phyloP scores from a whole-genome alignment of 2,329 filamentous ascomycete species.

The Sporothrix inflata region DNA sequence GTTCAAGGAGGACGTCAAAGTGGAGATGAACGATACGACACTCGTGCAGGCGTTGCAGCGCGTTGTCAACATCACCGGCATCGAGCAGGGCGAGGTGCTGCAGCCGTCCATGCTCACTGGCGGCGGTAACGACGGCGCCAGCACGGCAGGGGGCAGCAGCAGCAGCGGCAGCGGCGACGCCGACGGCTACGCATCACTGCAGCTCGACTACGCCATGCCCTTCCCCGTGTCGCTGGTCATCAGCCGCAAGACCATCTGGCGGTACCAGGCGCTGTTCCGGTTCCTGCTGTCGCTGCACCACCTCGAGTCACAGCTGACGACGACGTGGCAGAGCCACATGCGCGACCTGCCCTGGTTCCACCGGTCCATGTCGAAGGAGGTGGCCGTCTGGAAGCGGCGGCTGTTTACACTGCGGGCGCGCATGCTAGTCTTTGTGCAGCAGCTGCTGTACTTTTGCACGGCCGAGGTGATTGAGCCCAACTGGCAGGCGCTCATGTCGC shows the following conservation, averaged over 20 bases:
- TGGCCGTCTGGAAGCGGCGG: slow-evolving; percentile 91
- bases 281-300: slow-evolving; percentile 89
- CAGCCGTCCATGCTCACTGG: slow-evolving; percentile 68
- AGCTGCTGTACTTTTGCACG: slow-evolving; percentile 95
- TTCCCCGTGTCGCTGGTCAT: slow-evolving; percentile 96
- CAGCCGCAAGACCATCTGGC: slow-evolving; percentile 92
- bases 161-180: slow-evolving; percentile 75
- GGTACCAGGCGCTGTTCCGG: slow-evolving; percentile 94
- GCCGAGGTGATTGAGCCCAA: slow-evolving; percentile 97
- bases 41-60: slow-evolving; percentile 93
- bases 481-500: slow-evolving; percentile 91
- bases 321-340: slow-evolving; percentile 88
- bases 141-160: slow-evolving; percentile 81
- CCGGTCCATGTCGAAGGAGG: slow-evolving; percentile 68
- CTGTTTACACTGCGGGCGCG: slow-evolving; percentile 89
- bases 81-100: slow-evolving; percentile 85
- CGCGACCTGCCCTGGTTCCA: slow-evolving; percentile 82
- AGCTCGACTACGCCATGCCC: slow-evolving; percentile 91
- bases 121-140: slow-evolving; percentile 69
- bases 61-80: slow-evolving; percentile 93
- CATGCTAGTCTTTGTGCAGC: slow-evolving; percentile 97
- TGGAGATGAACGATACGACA: slow-evolving; percentile 93
- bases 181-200: slow-evolving; percentile 85
- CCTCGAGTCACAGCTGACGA: slow-evolving; percentile 82
- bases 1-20: slow-evolving; percentile 97